Base-by-base conservation (phyloP, 768 basidiomycete species). In the Serendipita sp. region DNA sequence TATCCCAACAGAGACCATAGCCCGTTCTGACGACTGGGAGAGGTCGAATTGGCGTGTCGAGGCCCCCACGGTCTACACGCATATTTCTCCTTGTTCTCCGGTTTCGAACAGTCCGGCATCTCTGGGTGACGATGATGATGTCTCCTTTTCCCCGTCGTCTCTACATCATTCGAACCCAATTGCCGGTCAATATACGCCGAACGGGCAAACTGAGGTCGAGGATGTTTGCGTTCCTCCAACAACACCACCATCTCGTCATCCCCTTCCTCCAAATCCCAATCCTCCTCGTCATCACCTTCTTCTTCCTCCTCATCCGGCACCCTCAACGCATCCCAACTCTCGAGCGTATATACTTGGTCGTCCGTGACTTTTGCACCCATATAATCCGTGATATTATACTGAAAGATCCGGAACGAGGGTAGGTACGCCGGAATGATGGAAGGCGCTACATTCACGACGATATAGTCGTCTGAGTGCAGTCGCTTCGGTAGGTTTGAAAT, bases 381-480 rank as follows among this genome's bases (percentile, higher is more conserved):
- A 16, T 66, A 60, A n/a, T 75, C 81, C 1, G 85, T 83, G 28
- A 81, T 76, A 72, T 94, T 94, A 78, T 91, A 94, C 69, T 83
- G 78, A 75, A 84, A 94, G 11, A 93, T 78, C 68, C 91, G 77
- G 70, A 93, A 83, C 15, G 85, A 80, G 2, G 93, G 90, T 56
- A 88, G 73, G 75, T 88, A 96, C 65, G 90, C 90, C n/a, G 91
- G 91, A 64, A 93, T 86, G 23, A 92, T 83, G 38, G 88, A 82
- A 3, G 92, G 88, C 41, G 81, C 80, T 32, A 91, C 86, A 71
- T 89, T 91, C 67, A 91, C 80, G 41, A 89, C 83, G 2, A 82
- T 83, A 69, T 85, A 90, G 67, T 86, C 78, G 69, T 82, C 84
- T 68, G 83, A 70, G 70, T 86, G 80, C 46, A 81, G 69, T 65